Evolutionary conservation across 768 basidiomycete genomes (phyloP), one percentile per base, ranked within the genome.

Genomic region (Mrakia hoshinonis): DNA sequence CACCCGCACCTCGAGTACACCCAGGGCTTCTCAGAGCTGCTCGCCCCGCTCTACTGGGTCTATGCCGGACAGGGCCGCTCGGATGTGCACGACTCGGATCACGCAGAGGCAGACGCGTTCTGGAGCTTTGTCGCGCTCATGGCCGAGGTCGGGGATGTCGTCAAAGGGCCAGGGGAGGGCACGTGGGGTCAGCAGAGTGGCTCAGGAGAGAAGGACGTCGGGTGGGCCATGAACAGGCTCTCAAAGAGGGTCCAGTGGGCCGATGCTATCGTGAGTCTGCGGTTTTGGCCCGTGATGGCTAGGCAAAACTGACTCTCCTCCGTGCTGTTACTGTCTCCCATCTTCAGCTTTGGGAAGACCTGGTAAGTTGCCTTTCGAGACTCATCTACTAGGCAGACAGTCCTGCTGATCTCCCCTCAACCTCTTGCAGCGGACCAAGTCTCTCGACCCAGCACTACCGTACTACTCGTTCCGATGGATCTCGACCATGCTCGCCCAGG

Each of bases 381-480:
- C n/a, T n/a, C n/a, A n/a, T n/a, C n/a, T n/a, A n/a, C n/a, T n/a
- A n/a, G n/a, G n/a, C n/a, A n/a, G n/a, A n/a, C 26, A n/a, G 22
- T 38, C 15, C 29, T 20, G 22, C n/a, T 34, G 31, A 9, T 15
- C 11, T 51, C 18, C 24, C 26, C 48, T 34, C 54, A 58, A 0
- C 70, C 67, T 11, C 31, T 26, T 36, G 46, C 46, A 79, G 67
- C 61, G 67, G 22, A 15, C 61, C 7, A 74, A 75, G 11, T 75
- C 75, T 18, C 65, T 80, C 15, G 76, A 76, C 39, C 76, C 77
- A 0, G 69, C 68, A 0, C 47, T 58, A 1, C 74, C 76, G 4
- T 72, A 74, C 31, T 78, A 77, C 64, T 72, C 76, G 5, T 76
- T 75, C 66, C 74, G 76, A 55, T 79, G 77, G 78, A 58, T 78